A percentile compares a stretch with the other conserved stretches of the same genome.
These are phyloP conservation scores for Graphiopsis chlorocephala DNA, from an alignment of 2,329 filamentous ascomycete species.

Conservation along the genomic window DNA sequence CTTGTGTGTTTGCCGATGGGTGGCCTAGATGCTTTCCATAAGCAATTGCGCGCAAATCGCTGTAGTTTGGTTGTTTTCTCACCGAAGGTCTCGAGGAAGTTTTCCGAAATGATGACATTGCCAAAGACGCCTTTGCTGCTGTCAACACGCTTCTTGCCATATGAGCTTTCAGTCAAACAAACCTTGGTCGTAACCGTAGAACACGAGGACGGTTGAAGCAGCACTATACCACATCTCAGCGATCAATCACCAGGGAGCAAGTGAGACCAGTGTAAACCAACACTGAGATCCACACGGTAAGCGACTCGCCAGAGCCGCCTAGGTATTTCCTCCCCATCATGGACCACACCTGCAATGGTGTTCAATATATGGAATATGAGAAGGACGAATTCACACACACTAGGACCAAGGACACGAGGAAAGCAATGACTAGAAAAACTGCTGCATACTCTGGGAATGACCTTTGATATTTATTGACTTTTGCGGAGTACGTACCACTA, in stretches of 20 bases:
- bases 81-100: slow-evolving; percentile 38
- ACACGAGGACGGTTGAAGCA: slow-evolving; percentile 50
- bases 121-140: slow-evolving; percentile 22
- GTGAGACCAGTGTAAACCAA: slow-evolving; percentile 7
- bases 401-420: not conserved
- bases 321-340: slow-evolving; percentile 49
- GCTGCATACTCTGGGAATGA: not conserved
- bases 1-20: slow-evolving; percentile 36
- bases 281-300: slow-evolving; percentile 54
- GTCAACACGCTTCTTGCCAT: not conserved
- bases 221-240: slow-evolving; percentile 28
- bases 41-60: not conserved
- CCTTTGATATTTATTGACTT: not conserved
- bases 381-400: not conserved
- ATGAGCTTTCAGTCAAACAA: not conserved
- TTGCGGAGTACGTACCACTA: slow-evolving; percentile 2
- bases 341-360: not conserved
- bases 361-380: not conserved
- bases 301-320: slow-evolving; percentile 49
- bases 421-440: not conserved
- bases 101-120: slow-evolving; percentile 33
- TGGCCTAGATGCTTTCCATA: slow-evolving; percentile 18
- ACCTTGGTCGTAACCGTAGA: slow-evolving; percentile 42
- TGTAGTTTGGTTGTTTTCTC: not conserved
- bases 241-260: not conserved